Base-by-base conservation (phyloP, 371 early-diverging fungal genomes). In the Rhizopus delemar region DNA sequence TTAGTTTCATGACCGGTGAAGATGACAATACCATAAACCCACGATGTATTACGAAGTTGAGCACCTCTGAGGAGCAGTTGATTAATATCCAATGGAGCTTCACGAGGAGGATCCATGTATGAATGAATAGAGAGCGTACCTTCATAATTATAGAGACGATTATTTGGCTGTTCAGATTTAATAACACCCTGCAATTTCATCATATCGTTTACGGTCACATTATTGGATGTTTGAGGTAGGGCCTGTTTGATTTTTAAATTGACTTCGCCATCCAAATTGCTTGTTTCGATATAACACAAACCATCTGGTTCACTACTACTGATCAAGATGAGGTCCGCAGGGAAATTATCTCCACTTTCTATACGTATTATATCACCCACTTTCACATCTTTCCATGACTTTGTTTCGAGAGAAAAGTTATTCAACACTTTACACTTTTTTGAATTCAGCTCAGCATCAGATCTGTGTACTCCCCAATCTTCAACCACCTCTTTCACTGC, bases 401-500 rank as follows among this genome's bases (percentile, higher is more conserved):
- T 75, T 35, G 81, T 82, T 4, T 82, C 80, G 78, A 93, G 93
- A 12, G 78, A 73, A 0, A 56, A 66, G 29, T 85, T 87, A 22
- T 75, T 64, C 28, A 91, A 70, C 5, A 90, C 83, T 64, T 90
- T 87, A 43, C 86, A 85, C 31, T 75, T 62, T 43, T 91, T 75
- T 36, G 84, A 81, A 67, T 94, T 94, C 28, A 89, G 81, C 59
- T 92, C 90, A 49, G 71, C 66, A 68, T 94, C 95, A 1, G 91
- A 86, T 36, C 71, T 60, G 69, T 92, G 92, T 4, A 80, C 80
- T 22, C 80, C 80, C 80, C 85, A 82, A 72, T 99, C 99, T 73
- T 99, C 99, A 58, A 96, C 77, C 11, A 93, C 83, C 74, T 99
- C 99, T 77, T 99, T 99, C 46, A 93, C 79, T 31, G 96, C 99